phyloP scores from a whole-genome alignment of 106 monocot species.

The Phalaenopsis equestris region DNA sequence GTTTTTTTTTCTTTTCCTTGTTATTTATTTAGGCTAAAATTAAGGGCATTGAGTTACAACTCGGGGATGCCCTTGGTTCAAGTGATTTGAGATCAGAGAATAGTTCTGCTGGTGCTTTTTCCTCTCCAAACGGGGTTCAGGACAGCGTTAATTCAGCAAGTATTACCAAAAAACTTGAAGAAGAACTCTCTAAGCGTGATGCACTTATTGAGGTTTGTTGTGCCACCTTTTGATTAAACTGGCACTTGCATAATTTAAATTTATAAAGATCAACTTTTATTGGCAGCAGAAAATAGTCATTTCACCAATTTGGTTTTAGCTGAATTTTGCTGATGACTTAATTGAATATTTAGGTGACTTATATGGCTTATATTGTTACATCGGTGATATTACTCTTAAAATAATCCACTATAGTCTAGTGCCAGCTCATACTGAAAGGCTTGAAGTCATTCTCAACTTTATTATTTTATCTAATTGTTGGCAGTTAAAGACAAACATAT shows the following conservation, averaged over 20 bases:
- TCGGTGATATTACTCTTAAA: not conserved
- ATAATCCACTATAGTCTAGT: not conserved
- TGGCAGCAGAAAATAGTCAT: not conserved
- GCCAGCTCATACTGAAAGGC: not conserved
- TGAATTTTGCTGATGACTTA: not conserved
- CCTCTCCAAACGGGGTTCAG: constrained; percentile 33
- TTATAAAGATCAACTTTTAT: not conserved
- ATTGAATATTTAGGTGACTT: not conserved
- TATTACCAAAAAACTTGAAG: constrained; percentile 83
- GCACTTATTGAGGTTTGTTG: constrained; percentile 83
- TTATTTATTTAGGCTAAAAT: constrained; percentile 51
- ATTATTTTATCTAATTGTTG: not conserved
- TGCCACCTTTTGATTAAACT: not conserved
- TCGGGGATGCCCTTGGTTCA: constrained; percentile 45
- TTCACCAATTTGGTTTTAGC: constrained; percentile 1
- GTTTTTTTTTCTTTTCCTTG: not conserved
- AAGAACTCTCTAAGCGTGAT: constrained; percentile 88
- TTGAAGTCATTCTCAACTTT: not conserved
- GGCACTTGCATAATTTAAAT: not conserved
- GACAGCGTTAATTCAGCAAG: constrained; percentile 51
- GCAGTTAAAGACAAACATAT: not conserved
- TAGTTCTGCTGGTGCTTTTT: constrained; percentile 43
- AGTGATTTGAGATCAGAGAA: constrained; percentile 58
- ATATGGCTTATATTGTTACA: not conserved
- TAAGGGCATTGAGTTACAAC: constrained; percentile 61